These are phyloP conservation scores for Pseudocercospora macadamiae DNA, from an alignment of 2,329 filamentous ascomycete species.

Conservation along the genomic window DNA sequence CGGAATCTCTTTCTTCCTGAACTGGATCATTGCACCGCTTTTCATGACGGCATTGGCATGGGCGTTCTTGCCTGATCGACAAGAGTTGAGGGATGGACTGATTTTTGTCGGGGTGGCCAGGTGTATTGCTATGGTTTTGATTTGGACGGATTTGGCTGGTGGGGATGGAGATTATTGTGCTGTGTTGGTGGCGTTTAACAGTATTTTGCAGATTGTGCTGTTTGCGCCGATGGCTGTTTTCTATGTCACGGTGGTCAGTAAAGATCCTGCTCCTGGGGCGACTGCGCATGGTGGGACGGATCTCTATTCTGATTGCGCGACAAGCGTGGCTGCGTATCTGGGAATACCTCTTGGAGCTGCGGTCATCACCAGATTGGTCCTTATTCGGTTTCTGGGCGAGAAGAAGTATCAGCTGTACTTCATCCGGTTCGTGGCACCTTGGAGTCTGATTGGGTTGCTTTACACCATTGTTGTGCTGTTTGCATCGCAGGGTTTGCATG, in stretches of 20 bases:
- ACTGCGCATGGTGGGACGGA: slow-evolving; percentile 36
- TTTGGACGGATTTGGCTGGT: slow-evolving; percentile 78
- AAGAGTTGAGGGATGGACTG: slow-evolving; percentile 60
- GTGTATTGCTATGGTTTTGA: slow-evolving; percentile 85
- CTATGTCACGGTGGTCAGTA: slow-evolving; percentile 65
- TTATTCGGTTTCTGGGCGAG: slow-evolving; percentile 59
- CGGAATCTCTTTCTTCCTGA: slow-evolving; percentile 73
- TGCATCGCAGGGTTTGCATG: slow-evolving; percentile 74
- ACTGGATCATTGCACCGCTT: slow-evolving; percentile 82
- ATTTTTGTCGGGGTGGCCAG: slow-evolving; percentile 82
- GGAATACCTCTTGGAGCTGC: slow-evolving; percentile 80
- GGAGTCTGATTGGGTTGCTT: slow-evolving; percentile 78
- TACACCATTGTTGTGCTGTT: slow-evolving; percentile 89
- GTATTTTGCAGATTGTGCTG: slow-evolving; percentile 52
- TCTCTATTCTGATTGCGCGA: slow-evolving; percentile 60
- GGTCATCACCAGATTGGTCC: slow-evolving; percentile 69
- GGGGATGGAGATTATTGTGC: slow-evolving; percentile 84
- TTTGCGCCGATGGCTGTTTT: slow-evolving; percentile 51
- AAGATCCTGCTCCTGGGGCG: slow-evolving; percentile 44
- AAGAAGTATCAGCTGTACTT: slow-evolving; percentile 71
- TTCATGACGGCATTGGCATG: slow-evolving; percentile 77
- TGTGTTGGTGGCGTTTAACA: slow-evolving; percentile 54
- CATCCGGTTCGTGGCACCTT: slow-evolving; percentile 69
- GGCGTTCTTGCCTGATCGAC: slow-evolving; percentile 58
- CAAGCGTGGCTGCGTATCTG: slow-evolving; percentile 80